Base-by-base conservation (phyloP, 306 rosid species). In the Calophaca sinica region DNA sequence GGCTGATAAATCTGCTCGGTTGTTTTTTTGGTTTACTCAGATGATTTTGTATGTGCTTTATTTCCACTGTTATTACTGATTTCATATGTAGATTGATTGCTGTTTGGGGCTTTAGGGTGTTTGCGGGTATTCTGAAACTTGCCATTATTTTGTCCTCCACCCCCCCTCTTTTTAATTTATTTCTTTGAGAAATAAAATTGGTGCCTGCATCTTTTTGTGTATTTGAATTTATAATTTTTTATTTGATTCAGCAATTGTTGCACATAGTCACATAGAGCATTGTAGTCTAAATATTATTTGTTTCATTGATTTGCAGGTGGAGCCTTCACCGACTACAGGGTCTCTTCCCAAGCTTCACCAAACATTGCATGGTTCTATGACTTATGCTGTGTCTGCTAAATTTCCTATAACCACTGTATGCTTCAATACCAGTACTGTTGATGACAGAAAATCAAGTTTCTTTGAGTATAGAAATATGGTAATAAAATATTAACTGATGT, bases 261-360 rank as follows among this genome's bases (percentile, higher is more conserved):
- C 59, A 29, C 28, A 51, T 60, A 58, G 72, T 29, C 11, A 28
- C 12, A 3, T 3, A 3, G 45, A 64, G 60, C 42, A 14, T 59
- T 79, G 62, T 63, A 73, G 62, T 71, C 72, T 77, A 61, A 38
- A 42, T 70, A 10, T 59, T 45, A 28, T 73, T 64, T 75, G 48
- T 63, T 55, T 42, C 64, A 64, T 55, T 44, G 68, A 50, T 62
- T 75, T 88, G 87, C 91, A 94, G 99, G 96, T 89, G 65, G 97
- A 92, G 74, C 93, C 99, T 78, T 94, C 99, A 14, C 99, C 99
- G 4, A 94, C 99, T 74, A 94, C 99, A 10, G 99, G 99, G 48
- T 86, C 97, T 72, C 62, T 94, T 70, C 52, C 78, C 33, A 89
- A 87, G 85, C 83, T 88, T 81, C 89, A 74, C 76, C 93, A 82